Base-by-base conservation (phyloP, 345 rosid species). In the Draba incana region DNA sequence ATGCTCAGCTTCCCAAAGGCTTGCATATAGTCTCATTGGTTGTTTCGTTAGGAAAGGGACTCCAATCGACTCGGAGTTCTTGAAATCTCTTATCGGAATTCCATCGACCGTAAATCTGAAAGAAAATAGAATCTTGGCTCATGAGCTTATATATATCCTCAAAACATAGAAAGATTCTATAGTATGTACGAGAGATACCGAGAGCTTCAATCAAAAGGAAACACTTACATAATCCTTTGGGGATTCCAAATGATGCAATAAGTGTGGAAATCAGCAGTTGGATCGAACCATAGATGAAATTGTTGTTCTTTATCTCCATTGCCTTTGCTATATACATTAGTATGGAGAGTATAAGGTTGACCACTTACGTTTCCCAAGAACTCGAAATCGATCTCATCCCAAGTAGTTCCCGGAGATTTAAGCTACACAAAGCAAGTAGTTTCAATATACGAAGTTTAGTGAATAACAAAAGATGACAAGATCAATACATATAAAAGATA, bases 1-100 rank as follows among this genome's bases (percentile, higher is more conserved):
- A 25, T 83, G 85, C 66, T 85, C 89, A 3, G 84, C 87, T 59
- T 85, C 83, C 89, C 87, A 85, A 0, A 85, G 77, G 0, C 84
- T 83, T 0, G 85, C 81, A 70, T 77, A 83, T 0, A 83, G 64
- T 55, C 79, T 83, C 90, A 85, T 85, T 1, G 85, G 80, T 10
- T 83, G 87, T 68, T 8, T 72, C 57, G 70, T 81, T 45, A 85
- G 90, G 69, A 74, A 85, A 0, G 85, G 82, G 6, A 85, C 77
- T 5, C 84, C 85, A 3, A 56, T 59, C 2, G 79, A 47, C 41
- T 81, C 79, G 2, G 75, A 78, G 69, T 85, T 85, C 64, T 61
- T 81, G 76, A 85, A 85, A 48, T 80, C 90, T 66, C 90, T 81
- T 1, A 85, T 78, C 1, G 90, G 90, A 28, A 15, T 59, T 23